These are phyloP conservation scores for Phytophthora meadii DNA, from an alignment of 352 stramenopile species.

Conservation along the genomic window DNA sequence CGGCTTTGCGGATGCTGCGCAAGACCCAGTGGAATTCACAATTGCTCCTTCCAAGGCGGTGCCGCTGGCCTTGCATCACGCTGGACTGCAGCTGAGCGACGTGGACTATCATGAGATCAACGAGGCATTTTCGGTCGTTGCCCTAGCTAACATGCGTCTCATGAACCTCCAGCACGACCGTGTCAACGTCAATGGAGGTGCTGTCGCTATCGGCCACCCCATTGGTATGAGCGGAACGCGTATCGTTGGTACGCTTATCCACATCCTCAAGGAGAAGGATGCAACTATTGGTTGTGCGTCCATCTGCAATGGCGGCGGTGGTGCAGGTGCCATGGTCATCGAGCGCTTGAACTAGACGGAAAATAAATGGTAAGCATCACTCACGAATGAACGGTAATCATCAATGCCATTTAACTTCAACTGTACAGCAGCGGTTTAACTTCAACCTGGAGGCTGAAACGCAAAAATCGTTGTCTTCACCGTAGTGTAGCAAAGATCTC, in stretches of 20 bases:
- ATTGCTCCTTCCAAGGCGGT: slow-evolving; percentile 96
- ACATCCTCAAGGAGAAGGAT: slow-evolving; percentile 95
- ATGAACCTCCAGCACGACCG: slow-evolving; percentile 92
- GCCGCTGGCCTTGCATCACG: slow-evolving; percentile 91
- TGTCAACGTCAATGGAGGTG: slow-evolving; percentile 98
- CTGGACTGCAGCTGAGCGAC: slow-evolving; percentile 91
- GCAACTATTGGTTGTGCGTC: slow-evolving; percentile 95
- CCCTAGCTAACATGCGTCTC: slow-evolving; percentile 95
- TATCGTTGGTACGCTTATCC: slow-evolving; percentile 96
- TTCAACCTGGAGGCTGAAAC: slow-evolving; percentile 14
- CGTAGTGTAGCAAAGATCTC: slow-evolving; percentile 63
- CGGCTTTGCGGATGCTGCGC: slow-evolving; percentile 83
- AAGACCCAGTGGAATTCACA: slow-evolving; percentile 96
- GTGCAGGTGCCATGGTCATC: slow-evolving; percentile 96
- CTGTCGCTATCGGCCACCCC: slow-evolving; percentile 83
- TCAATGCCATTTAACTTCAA: slow-evolving; percentile 21
- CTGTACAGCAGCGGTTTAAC: slow-evolving; percentile 16
- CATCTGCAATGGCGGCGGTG: slow-evolving; percentile 99
- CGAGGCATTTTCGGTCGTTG: slow-evolving; percentile 98
- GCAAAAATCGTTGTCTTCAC: slow-evolving; percentile 23
- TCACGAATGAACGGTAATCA: slow-evolving; percentile 16
- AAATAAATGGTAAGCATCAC: background rate
- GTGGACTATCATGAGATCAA: slow-evolving; percentile 99
- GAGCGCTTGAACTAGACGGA: slow-evolving; percentile 82
- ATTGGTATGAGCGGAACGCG: slow-evolving; percentile 90